Conservation (phyloP, 2,329 filamentous ascomycete species). For the Geoglossum cookeanum region DNA sequence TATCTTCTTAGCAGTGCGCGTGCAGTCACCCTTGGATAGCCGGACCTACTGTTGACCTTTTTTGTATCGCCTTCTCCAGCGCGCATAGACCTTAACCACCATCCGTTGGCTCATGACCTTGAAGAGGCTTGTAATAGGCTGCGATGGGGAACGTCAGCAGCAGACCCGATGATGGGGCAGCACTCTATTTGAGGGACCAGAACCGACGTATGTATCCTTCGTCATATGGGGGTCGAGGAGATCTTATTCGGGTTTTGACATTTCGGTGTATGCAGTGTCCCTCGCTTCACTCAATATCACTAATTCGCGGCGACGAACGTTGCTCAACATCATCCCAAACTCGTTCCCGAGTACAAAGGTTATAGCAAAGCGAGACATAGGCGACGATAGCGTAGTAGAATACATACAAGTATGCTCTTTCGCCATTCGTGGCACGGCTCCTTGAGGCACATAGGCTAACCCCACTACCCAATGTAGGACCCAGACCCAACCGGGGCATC, state of each 20-base stretch:
- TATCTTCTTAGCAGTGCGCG: not conserved
- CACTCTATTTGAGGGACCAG: constrained; percentile 78
- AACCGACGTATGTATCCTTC: constrained; percentile 50
- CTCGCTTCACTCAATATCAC: constrained; percentile 69
- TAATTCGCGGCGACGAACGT: constrained; percentile 56
- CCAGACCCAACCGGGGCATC: constrained; percentile 16
- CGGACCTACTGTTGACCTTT: not conserved
- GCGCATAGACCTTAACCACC: not conserved
- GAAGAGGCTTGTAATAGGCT: not conserved
- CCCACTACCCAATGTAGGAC: constrained; percentile 10
- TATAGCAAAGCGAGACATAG: constrained; percentile 47
- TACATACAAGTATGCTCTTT: constrained; percentile 60
- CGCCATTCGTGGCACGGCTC: not conserved
- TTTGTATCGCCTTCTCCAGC: not conserved
- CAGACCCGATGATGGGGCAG: constrained; percentile 63
- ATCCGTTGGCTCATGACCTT: not conserved
- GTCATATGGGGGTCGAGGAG: not conserved
- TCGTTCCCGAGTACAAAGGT: constrained; percentile 69
- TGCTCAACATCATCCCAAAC: constrained; percentile 68
- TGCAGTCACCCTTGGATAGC: not conserved
- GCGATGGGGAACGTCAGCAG: constrained; percentile 84
- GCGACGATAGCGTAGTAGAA: constrained; percentile 63
- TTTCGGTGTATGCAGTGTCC: constrained; percentile 43
- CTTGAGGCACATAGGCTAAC: not conserved
- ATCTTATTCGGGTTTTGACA: not conserved